Percentiles rank a stretch among this genome's conserved stretches.
Evolutionary conservation across 495 filamentous ascomycete species (phyloP).

Genomic region (Lindgomyces ingoldianus): DNA sequence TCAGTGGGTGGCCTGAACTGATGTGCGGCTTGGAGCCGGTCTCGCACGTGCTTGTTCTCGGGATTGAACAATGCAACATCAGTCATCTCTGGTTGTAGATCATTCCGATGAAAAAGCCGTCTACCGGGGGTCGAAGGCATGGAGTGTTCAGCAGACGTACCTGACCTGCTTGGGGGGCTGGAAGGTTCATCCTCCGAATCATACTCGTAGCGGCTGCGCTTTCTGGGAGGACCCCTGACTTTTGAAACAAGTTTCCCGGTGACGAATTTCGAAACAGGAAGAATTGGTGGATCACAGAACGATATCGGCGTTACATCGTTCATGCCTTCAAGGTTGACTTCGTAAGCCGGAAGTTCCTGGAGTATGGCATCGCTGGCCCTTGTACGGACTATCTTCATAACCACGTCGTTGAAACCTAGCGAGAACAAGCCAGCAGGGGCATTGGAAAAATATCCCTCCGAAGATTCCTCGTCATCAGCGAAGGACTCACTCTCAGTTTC

Average conservation of each 20-base stretch:
- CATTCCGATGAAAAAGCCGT: constrained; percentile 45
- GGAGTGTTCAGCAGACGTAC: constrained; percentile 35
- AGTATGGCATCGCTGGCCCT: constrained; percentile 78
- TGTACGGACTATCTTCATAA: constrained; percentile 74
- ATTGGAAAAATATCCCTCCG: constrained; percentile 11
- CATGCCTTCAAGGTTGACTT: constrained; percentile 47
- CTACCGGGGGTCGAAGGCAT: constrained; percentile 35
- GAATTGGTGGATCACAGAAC: constrained; percentile 63
- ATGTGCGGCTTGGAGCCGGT: constrained; percentile 88
- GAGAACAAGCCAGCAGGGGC: constrained; percentile 80
- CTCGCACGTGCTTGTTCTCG: constrained; percentile 85
- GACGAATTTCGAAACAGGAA: constrained; percentile 86
- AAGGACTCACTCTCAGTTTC: constrained; percentile 43
- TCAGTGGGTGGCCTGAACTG: constrained; percentile 92
- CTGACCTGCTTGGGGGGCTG: constrained; percentile 30
- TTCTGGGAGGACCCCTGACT: constrained; percentile 66
- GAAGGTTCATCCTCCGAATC: constrained; percentile 66
- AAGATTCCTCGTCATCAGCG: constrained; percentile 29
- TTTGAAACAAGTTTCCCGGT: constrained; percentile 74
- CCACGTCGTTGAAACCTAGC: constrained; percentile 75
- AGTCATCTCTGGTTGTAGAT: constrained; percentile 67
- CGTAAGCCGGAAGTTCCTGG: constrained; percentile 78
- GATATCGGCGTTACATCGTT: constrained; percentile 21
- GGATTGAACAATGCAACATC: constrained; percentile 85
- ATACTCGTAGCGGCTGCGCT: constrained; percentile 78